Evolutionary conservation across 225 moss, liverwort and hornwort species (phyloP), one percentile per base, ranked within the genome.

Genomic region (Pseudisothecium myosuroides): DNA sequence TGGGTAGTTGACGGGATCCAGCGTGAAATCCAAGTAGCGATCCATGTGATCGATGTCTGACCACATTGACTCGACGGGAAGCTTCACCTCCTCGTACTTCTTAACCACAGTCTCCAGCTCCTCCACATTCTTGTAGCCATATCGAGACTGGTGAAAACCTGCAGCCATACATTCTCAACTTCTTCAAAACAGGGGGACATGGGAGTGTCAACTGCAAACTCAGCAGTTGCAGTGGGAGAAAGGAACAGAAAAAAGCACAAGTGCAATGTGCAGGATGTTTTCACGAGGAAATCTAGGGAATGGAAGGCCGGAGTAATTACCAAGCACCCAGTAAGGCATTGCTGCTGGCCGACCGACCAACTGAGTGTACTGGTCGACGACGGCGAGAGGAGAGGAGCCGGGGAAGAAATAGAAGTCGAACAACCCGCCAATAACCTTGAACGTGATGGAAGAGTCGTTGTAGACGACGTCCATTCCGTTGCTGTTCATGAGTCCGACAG

Each of bases 301-400:
- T 34, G 18, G 56, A 34, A 60, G 49, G 26, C 26, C n/a, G 55
- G 17, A 39, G n/a, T 29, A 31, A 71, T 87, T 71, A 98, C 97
- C 98, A 31, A 98, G 91, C 73, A 93, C 90, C 98, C 97, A 98
- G 93, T 96, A 98, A 54, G 97, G 97, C 97, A 98, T 98, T 39
- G 95, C 90, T 58, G 96, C 96, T 47, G 98, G 98, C 22, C 95
- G 95, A 87, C 98, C 97, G 7, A 97, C 92, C 61, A 98, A 90
- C 84, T 93, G 89, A 75, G 97, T 96, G 82, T 95, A 95, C 87
- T 98, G 98, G 62, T 96, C 95, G 41, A 96, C 91, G 61, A 97
- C 91, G 15, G 93, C 56, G 22, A 94, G 86, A 73, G 98, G 98
- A 72, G 93, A 82, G 23, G 97, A 92, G 12, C 98, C 98, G 6